Evolutionary conservation across 305 asterid species (phyloP).

Genomic region (Solanum hybrid): DNA sequence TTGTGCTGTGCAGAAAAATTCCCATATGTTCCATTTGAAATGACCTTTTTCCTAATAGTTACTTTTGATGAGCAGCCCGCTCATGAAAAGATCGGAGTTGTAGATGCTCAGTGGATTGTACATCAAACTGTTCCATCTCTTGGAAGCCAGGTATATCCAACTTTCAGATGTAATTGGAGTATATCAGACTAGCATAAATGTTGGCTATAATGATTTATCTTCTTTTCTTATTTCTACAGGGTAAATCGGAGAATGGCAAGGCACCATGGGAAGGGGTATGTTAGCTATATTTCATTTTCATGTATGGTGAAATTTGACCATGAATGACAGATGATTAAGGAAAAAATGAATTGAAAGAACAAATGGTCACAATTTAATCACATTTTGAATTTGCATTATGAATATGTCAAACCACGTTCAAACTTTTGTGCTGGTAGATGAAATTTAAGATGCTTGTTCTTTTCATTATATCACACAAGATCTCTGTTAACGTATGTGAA

Average conservation of each 20-base stretch:
- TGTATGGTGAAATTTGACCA: neutral
- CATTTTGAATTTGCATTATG: neutral
- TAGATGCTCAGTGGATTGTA: slow-evolving; percentile 88
- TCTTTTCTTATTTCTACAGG: slow-evolving; percentile 34
- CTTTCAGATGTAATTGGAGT: neutral
- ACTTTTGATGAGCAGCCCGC: slow-evolving; percentile 56
- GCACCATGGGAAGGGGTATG: slow-evolving; percentile 98
- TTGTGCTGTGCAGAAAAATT: neutral
- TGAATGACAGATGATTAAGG: neutral
- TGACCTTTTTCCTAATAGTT: neutral
- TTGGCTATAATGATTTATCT: neutral
- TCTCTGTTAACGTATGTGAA: neutral
- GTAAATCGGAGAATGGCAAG: slow-evolving; percentile 64
- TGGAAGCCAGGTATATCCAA: slow-evolving; percentile 62
- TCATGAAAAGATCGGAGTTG: slow-evolving; percentile 90
- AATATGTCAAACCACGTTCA: neutral
- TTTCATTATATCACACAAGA: neutral
- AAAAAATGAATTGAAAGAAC: neutral
- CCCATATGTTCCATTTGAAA: neutral
- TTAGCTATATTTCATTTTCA: neutral
- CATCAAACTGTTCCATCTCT: slow-evolving; percentile 96
- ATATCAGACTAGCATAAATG: neutral
- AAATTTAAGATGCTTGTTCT: neutral
- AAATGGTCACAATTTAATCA: neutral
- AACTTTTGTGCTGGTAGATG: neutral